These are phyloP conservation scores for Leishmania turanica DNA, from an alignment of 208 protist species.

Conservation along the genomic window DNA sequence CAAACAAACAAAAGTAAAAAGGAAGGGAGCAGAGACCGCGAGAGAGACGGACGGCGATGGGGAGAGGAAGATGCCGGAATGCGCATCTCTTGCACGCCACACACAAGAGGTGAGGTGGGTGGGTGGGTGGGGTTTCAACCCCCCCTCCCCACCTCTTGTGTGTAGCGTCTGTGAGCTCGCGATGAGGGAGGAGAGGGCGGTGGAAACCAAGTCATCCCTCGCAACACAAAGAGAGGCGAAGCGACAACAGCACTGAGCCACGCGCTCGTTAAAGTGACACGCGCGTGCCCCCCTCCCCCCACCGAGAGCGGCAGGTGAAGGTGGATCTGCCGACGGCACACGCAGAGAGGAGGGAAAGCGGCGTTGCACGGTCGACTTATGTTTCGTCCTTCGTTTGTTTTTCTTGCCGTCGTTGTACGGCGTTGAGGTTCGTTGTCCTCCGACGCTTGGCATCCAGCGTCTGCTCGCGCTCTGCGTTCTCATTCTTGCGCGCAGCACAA, in stretches of 20 bases:
- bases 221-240: constrained; percentile 22
- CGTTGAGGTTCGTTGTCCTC: neutral
- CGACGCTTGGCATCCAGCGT: neutral
- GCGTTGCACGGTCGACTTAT: too few species aligned
- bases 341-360: neutral
- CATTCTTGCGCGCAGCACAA: neutral
- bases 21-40: neutral
- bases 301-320: neutral
- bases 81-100: neutral
- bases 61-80: neutral
- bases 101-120: neutral
- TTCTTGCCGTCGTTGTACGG: neutral
- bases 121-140: too few species aligned
- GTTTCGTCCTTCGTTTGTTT: neutral
- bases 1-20: neutral
- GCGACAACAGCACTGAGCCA: neutral
- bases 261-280: neutral
- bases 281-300: neutral
- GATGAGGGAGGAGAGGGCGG: neutral
- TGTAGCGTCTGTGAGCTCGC: neutral
- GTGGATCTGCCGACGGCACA: neutral
- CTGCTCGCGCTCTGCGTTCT: neutral
- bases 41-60: neutral
- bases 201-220: neutral
- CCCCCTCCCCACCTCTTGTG: neutral